Evolutionary conservation across 1,284 basidiomycete genomes (phyloP).

Genomic region (Chondrostereum purpureum): DNA sequence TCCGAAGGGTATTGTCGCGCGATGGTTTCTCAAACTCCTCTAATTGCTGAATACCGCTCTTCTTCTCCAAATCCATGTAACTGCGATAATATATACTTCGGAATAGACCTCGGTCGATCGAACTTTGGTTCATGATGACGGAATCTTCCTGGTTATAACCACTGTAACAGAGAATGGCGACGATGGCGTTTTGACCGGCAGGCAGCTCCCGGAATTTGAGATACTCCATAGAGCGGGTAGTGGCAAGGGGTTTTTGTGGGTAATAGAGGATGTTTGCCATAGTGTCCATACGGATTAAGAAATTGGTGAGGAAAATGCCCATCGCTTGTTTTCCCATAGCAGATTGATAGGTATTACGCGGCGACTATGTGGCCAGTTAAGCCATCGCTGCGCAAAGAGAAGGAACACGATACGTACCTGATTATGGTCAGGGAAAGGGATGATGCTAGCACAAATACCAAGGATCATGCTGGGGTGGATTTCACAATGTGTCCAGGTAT

Average conservation of each 20-base stretch:
- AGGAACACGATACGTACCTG: slow-evolving; percentile 52
- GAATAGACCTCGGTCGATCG: slow-evolving; percentile 97
- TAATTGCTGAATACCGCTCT: slow-evolving; percentile 84
- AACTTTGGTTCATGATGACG: slow-evolving; percentile 99
- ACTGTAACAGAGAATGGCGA: slow-evolving; percentile 97
- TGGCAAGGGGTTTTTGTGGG: slow-evolving; percentile 97
- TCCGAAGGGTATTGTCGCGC: slow-evolving; percentile 86
- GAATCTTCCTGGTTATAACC: slow-evolving; percentile 99
- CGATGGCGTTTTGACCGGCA: slow-evolving; percentile 96
- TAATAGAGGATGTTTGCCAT: slow-evolving; percentile 99
- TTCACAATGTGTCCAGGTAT: slow-evolving; percentile 98
- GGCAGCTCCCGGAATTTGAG: slow-evolving; percentile 96
- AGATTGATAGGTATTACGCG: slow-evolving; percentile 98
- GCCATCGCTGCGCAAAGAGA: neutral
- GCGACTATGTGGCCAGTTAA: slow-evolving; percentile 55
- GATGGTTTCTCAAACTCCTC: slow-evolving; percentile 98
- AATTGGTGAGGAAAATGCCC: slow-evolving; percentile 98
- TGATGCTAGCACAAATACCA: slow-evolving; percentile 97
- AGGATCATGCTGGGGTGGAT: slow-evolving; percentile 99
- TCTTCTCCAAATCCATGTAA: slow-evolving; percentile 98
- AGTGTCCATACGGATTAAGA: slow-evolving; percentile 96
- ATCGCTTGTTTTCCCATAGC: slow-evolving; percentile 99
- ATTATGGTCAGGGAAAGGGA: slow-evolving; percentile 99
- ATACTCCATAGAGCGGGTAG: slow-evolving; percentile 98
- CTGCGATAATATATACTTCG: slow-evolving; percentile 98